Evolutionary conservation across 176 grass and related monocot genomes (phyloP).

Genomic region (Pontederia crassipes): DNA sequence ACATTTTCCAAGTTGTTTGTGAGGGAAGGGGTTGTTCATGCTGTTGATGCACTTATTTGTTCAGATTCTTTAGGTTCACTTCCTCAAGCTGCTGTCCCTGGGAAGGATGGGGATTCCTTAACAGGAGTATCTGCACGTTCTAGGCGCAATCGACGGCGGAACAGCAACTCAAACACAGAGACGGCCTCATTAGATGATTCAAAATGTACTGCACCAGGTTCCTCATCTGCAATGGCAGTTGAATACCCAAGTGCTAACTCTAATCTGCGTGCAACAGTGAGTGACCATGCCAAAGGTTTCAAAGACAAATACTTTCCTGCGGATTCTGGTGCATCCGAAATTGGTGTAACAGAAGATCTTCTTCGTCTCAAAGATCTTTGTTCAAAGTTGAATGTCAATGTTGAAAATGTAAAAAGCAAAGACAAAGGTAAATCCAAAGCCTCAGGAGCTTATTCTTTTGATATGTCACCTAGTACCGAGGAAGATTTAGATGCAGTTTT

Average conservation of each 20-base stretch:
- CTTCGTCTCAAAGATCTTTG: slow-evolving; percentile 50
- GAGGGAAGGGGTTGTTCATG: slow-evolving; percentile 91
- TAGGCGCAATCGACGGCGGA: slow-evolving; percentile 48
- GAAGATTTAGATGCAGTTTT: slow-evolving; percentile 50
- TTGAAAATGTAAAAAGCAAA: slow-evolving; percentile 48
- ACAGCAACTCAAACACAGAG: slow-evolving; percentile 28
- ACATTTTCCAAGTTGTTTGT: slow-evolving; percentile 86
- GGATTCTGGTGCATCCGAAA: slow-evolving; percentile 44
- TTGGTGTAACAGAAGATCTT: slow-evolving; percentile 64
- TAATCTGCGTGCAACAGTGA: slow-evolving; percentile 48
- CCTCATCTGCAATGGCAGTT: slow-evolving; percentile 12
- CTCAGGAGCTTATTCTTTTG: slow-evolving; percentile 32
- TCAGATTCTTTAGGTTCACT: slow-evolving; percentile 28
- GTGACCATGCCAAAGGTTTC: slow-evolving; percentile 52
- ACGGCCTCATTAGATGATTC: slow-evolving; percentile 33
- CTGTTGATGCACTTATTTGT: slow-evolving; percentile 60
- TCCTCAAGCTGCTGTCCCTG: slow-evolving; percentile 28
- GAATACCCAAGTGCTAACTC: slow-evolving; percentile 37
- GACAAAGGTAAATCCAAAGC: slow-evolving; percentile 73
- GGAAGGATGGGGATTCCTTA: slow-evolving; percentile 32
- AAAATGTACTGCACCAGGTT: slow-evolving; percentile 33
- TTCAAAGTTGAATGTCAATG: slow-evolving; percentile 46
- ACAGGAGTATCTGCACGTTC: slow-evolving; percentile 41
- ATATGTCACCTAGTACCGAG: slow-evolving; percentile 32
- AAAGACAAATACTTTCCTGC: slow-evolving; percentile 73